Base-by-base conservation (phyloP, 2,329 filamentous ascomycete species). In the Endocalyx cinctus region DNA sequence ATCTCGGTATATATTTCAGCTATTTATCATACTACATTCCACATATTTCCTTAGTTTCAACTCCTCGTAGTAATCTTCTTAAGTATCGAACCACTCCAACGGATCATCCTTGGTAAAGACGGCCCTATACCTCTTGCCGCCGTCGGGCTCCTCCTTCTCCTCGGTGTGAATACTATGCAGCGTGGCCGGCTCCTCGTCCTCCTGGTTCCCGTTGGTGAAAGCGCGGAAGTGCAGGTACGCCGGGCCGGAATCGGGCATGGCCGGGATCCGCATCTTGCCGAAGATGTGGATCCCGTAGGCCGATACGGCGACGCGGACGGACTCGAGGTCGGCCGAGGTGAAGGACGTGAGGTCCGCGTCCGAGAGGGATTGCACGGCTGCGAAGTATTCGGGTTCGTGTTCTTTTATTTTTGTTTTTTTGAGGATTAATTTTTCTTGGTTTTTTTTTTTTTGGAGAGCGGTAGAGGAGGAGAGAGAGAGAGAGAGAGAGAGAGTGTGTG, bases 321-420 rank as follows among this genome's bases (percentile, higher is more conserved):
- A 42, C 15, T 59, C 56, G 10, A 72, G 52, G 54, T 72, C 62
- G 27, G 60, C 50, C 13, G 54, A 46, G 19, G 50, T 38, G 42
- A 66, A 65, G 25, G 46, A 40, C 5, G 59, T 54, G 7, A 68
- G 57, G 13, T 65, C 55, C 13, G 47, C 29, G 46, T 69, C 62
- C 30, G 52, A 55, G 22, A 67, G 56, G 45, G 60, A 36, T 29
- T 50, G 44, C 33, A 68, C 68, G 3, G 68, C 63, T n/a, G 64
- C 63, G 58, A 77, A 77, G 52, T 73, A 74, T 39, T 71, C 65
- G 7, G 63, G 64, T 42, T 75, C 72, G 43, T 77, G 72, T 47
- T 75, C 70, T 71, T 27, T 22, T 15, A 37, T 19, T 20, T 29
- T 35, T 25, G 35, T 33, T 13, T 16, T 36, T 7, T 35, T 23